Percentiles rank a stretch among this genome's conserved stretches.
Conservation (phyloP, 371 early-diverging fungal genomes). For the Choanephora cucurbitarum region DNA sequence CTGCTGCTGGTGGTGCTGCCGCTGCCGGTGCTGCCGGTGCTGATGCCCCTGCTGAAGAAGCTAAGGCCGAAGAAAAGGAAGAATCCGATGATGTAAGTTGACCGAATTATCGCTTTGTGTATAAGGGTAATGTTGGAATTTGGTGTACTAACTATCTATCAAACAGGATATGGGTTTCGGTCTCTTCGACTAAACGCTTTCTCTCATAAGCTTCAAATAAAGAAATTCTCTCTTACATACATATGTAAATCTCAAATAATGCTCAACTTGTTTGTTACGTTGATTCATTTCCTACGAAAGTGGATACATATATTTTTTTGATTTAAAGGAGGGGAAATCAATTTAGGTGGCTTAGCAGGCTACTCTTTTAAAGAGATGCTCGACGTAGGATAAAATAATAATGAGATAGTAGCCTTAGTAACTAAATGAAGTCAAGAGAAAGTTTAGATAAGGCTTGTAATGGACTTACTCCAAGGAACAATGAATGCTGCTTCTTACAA, state of each 20-base stretch:
- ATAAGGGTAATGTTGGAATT: too few species aligned
- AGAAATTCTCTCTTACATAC: not conserved
- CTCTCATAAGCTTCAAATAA: not conserved
- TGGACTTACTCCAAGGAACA: too few species aligned
- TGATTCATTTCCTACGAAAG: too few species aligned
- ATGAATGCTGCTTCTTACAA: too few species aligned
- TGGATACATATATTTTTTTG: too few species aligned
- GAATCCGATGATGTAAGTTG: constrained; percentile 80
- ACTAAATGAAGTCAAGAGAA: too few species aligned
- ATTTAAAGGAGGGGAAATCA: too few species aligned
- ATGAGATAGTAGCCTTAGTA: too few species aligned
- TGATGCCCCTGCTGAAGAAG: constrained; percentile 61
- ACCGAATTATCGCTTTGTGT: not conserved
- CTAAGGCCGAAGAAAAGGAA: constrained; percentile 65
- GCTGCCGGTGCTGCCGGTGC: constrained; percentile 52
- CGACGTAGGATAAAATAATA: too few species aligned
- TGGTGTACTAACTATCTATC: constrained; percentile 9
- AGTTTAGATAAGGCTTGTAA: too few species aligned
- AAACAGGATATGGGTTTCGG: constrained; percentile 56
- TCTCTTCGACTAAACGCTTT: constrained; percentile 77
- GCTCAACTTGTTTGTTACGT: too few species aligned
- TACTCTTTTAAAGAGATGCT: not conserved
- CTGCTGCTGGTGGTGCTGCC: constrained; percentile 60
- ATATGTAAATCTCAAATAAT: not conserved
- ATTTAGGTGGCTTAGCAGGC: not conserved